A percentile compares a stretch with the other conserved stretches of the same genome.
phyloP scores from a whole-genome alignment of 2,329 filamentous ascomycete species.

The Reticulascus tulasneorum region DNA sequence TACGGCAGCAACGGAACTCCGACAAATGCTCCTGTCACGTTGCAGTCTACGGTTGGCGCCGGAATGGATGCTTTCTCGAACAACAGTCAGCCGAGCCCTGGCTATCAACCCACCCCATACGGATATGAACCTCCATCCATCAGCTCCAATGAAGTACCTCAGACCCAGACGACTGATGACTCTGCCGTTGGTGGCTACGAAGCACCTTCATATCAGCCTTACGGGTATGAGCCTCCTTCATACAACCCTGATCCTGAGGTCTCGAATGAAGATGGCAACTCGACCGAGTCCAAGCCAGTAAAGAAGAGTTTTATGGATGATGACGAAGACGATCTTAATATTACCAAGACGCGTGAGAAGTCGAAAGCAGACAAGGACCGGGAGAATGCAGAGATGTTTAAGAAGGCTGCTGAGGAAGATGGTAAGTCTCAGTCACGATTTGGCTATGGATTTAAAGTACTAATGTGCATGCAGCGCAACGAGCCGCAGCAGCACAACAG shows the following conservation, averaged over 20 bases:
- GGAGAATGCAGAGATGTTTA: conserved; percentile 81
- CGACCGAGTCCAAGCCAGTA: conserved; percentile 56
- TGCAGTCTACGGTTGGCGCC: background rate
- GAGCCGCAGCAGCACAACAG: conserved; percentile 43
- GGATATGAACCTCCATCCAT: conserved; percentile 48
- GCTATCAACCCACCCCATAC: conserved; percentile 44
- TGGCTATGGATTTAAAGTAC: conserved; percentile 1
- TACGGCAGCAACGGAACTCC: conserved; percentile 8
- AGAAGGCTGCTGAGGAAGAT: conserved; percentile 75
- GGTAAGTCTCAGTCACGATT: conserved; percentile 49
- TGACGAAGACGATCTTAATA: conserved; percentile 62
- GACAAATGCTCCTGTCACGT: background rate
- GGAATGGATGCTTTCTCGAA: background rate
- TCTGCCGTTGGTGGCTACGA: conserved; percentile 48
- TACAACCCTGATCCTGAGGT: conserved; percentile 47
- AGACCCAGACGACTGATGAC: conserved; percentile 21
- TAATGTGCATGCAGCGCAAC: conserved; percentile 49
- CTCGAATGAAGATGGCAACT: conserved; percentile 40
- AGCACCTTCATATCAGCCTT: conserved; percentile 58
- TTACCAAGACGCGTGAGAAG: conserved; percentile 49
- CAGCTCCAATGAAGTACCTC: conserved; percentile 24
- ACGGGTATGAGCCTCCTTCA: conserved; percentile 54
- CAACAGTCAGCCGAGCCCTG: conserved; percentile 19
- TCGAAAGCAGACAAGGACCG: conserved; percentile 66
- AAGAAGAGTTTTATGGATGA: conserved; percentile 81